These are phyloP conservation scores for Daphne laureola DNA, from an alignment of 441 rosid species.

Conservation along the genomic window DNA sequence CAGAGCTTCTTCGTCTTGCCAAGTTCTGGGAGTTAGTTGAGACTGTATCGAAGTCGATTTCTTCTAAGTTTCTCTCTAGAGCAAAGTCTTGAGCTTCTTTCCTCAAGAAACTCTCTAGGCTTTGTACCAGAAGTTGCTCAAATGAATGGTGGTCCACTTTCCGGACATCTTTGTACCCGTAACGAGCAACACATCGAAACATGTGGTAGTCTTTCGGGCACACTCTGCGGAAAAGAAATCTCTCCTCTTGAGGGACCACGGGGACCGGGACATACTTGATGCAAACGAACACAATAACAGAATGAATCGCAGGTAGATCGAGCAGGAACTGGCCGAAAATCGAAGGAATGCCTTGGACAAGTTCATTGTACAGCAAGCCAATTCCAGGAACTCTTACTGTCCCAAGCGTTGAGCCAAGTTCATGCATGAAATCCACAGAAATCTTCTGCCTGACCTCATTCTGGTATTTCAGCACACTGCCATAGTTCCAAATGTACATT, in stretches of 20 bases:
- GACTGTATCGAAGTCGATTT: slow-evolving; percentile 33
- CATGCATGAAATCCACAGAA: slow-evolving; percentile 79
- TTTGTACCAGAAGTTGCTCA: slow-evolving; percentile 76
- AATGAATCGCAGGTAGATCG: slow-evolving; percentile 88
- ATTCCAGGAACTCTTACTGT: slow-evolving; percentile 83
- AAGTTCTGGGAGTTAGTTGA: slow-evolving; percentile 31
- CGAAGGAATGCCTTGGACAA: slow-evolving; percentile 87
- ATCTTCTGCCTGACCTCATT: slow-evolving; percentile 87
- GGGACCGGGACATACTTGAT: slow-evolving; percentile 94
- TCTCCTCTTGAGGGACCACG: slow-evolving; percentile 79
- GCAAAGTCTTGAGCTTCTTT: slow-evolving; percentile 72
- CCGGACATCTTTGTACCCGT: slow-evolving; percentile 83
- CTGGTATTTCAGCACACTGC: slow-evolving; percentile 84
- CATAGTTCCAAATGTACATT: slow-evolving; percentile 95
- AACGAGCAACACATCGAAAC: slow-evolving; percentile 84
- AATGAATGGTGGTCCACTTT: slow-evolving; percentile 78
- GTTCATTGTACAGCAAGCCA: slow-evolving; percentile 78
- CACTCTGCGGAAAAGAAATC: slow-evolving; percentile 80
- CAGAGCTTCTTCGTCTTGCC: slow-evolving; percentile 7
- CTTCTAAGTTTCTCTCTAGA: slow-evolving; percentile 41
- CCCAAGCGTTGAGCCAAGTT: slow-evolving; percentile 80
- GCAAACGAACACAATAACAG: slow-evolving; percentile 78
- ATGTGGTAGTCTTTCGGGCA: slow-evolving; percentile 92
- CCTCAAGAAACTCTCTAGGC: slow-evolving; percentile 76
- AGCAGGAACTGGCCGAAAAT: slow-evolving; percentile 79